Evolutionary conservation across 768 basidiomycete species (phyloP).

Genomic region (Strobilomyces echinocephalus): DNA sequence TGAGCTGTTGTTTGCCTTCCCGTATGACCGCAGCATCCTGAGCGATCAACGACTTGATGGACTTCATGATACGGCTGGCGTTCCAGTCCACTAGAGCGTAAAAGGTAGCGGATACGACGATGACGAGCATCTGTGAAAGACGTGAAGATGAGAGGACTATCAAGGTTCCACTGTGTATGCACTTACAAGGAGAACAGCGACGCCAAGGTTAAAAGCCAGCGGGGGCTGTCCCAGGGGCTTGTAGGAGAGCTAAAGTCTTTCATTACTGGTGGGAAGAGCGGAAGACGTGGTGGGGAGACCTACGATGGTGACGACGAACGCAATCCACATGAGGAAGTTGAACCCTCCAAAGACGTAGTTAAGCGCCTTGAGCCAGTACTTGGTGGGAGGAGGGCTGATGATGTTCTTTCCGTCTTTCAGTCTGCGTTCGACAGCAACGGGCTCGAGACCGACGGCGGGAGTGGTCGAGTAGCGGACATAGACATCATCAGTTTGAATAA

Average conservation of each 20-base stretch:
- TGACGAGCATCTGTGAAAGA: slow-evolving; percentile 37
- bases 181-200: slow-evolving; percentile 46
- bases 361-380: slow-evolving; percentile 45
- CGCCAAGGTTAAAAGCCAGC: slow-evolving; percentile 42
- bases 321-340: slow-evolving; percentile 52
- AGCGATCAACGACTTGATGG: slow-evolving; percentile 55
- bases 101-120: slow-evolving; percentile 39
- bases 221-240: slow-evolving; percentile 46
- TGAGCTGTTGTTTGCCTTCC: slow-evolving; percentile 42
- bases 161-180: slow-evolving; percentile 7
- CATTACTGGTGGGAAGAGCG: slow-evolving; percentile 2
- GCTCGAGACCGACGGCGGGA: slow-evolving; percentile 44
- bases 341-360: slow-evolving; percentile 57
- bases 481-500: slow-evolving; percentile 37
- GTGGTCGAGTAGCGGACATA: slow-evolving; percentile 41
- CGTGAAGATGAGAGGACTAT: slow-evolving; percentile 4
- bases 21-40: slow-evolving; percentile 54
- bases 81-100: slow-evolving; percentile 51
- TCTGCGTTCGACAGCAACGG: slow-evolving; percentile 38
- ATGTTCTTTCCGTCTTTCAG: slow-evolving; percentile 42
- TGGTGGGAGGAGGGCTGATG: slow-evolving; percentile 44
- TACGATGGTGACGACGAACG: slow-evolving; percentile 45
- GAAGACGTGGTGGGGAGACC: slow-evolving; percentile 8
- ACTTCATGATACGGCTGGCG: slow-evolving; percentile 47
- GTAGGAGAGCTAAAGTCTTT: slow-evolving; percentile 43